Evolutionary conservation across 306 rosid genomes (phyloP), one percentile per base, ranked within the genome.

Genomic region (Rosa chinensis): DNA sequence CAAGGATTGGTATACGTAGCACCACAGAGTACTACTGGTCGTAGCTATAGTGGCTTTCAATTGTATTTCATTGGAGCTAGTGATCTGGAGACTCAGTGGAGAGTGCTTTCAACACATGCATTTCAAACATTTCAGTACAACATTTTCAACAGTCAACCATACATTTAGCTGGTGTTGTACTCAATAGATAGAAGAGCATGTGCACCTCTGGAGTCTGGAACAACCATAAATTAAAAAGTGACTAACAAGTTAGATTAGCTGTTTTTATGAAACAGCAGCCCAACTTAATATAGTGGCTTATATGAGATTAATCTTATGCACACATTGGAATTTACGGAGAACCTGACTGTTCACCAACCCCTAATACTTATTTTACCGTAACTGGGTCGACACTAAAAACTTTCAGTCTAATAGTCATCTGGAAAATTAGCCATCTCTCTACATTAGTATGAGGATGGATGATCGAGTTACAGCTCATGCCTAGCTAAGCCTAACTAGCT

Each of bases 391-490:
- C 35, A 48, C 40, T 28, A 48, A 13, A 47, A 45, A 32, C 21
- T 39, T 23, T 39, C 25, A 39, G 20, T 39, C 25, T 17, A 6
- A 66, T n/a, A 21, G 10, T 21, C 64, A 39, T 20, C 7, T 17
- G 71, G 14, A 66, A 66, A 40, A 62, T 28, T 59, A 59, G 47
- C 25, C 48, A 17, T 39, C 23, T 35, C 23, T 35, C 3, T 2
- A 3, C 20, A 63, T 16, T 28, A 14, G 39, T 39, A 66, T 17
- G 72, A 17, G 2, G 47, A 40, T 39, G 72, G 37, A 66, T 66
- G 28, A 18, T 59, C 43, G 9, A 62, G 14, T 66, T 66, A 66
- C 49, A 66, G 72, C 49, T 66, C 72, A 40, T 66, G 47, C 49
- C 48, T 66, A 10, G 23, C 43, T 66, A 64, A 32, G 11, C 23